Evolutionary conservation across 2,329 filamentous ascomycete species (phyloP).

Genomic region (Xylariaceae sp.): DNA sequence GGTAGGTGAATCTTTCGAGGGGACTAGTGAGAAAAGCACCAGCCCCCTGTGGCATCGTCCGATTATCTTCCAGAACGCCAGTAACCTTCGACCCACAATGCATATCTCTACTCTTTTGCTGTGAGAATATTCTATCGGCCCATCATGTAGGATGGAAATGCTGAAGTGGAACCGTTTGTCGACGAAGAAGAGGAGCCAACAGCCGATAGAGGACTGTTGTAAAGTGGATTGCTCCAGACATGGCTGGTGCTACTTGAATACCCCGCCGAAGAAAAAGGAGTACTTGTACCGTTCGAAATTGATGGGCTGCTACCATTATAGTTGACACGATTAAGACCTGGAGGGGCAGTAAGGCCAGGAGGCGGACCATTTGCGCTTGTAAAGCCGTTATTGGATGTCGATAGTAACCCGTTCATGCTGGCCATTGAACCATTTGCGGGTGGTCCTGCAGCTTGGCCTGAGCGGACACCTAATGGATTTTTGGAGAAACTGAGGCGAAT

Average conservation of each 20-base stretch:
- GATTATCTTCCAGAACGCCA: slow-evolving; percentile 14
- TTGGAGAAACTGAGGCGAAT: slow-evolving; percentile 97
- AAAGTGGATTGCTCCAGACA: slow-evolving; percentile 36
- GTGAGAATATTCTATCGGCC: slow-evolving; percentile 29
- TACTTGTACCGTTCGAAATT: slow-evolving; percentile 29
- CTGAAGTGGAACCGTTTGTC: slow-evolving; percentile 29
- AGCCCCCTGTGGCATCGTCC: background rate
- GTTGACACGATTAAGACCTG: slow-evolving; percentile 59
- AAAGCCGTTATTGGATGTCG: slow-evolving; percentile 62
- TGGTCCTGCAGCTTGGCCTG: slow-evolving; percentile 66
- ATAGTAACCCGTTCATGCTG: slow-evolving; percentile 64
- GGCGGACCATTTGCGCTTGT: slow-evolving; percentile 76
- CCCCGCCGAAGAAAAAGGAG: slow-evolving; percentile 31
- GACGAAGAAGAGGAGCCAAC: slow-evolving; percentile 32
- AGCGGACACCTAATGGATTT: slow-evolving; percentile 91
- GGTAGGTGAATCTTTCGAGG: slow-evolving; percentile 1
- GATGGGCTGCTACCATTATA: slow-evolving; percentile 31
- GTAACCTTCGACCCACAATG: background rate
- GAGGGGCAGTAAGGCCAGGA: slow-evolving; percentile 78
- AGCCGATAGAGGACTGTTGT: slow-evolving; percentile 34
- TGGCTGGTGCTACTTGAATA: slow-evolving; percentile 32
- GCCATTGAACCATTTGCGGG: slow-evolving; percentile 50
- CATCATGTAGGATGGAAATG: slow-evolving; percentile 38
- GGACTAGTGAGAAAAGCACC: slow-evolving; percentile 3
- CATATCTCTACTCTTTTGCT: background rate